phyloP scores from a whole-genome alignment of 2,329 filamentous ascomycete genomes.

The Aspergillus aculeatinus region DNA sequence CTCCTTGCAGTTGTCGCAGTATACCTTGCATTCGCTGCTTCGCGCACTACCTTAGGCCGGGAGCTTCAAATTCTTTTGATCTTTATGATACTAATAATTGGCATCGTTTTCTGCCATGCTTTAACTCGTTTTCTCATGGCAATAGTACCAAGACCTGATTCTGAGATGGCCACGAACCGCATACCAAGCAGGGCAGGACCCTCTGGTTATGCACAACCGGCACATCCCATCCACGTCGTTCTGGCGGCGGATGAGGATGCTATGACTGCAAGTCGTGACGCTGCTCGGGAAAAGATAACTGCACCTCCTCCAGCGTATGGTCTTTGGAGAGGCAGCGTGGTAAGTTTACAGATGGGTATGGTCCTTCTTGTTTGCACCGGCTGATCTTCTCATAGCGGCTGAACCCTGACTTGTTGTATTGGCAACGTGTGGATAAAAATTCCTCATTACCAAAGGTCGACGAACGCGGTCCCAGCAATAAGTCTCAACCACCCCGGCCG shows the following conservation, averaged over 20 bases:
- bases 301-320: conserved; percentile 79
- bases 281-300: conserved; percentile 54
- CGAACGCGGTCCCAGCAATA: conserved; percentile 14
- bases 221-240: conserved; percentile 72
- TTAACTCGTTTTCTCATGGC: conserved; percentile 72
- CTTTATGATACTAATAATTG: conserved; percentile 69
- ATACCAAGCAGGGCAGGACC: conserved; percentile 54
- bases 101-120: conserved; percentile 78
- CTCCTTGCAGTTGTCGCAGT: conserved; percentile 59
- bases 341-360: conserved; percentile 48
- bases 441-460: neutral
- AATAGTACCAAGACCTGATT: conserved; percentile 47
- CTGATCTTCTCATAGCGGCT: conserved; percentile 55
- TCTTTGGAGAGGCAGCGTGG: conserved; percentile 77
- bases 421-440: conserved; percentile 62
- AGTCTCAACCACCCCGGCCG: conserved; percentile 54
- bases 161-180: conserved; percentile 33
- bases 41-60: conserved; percentile 61
- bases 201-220: conserved; percentile 68
- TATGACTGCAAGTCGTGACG: conserved; percentile 44
- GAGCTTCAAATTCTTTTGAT: conserved; percentile 80
- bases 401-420: conserved; percentile 77
- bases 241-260: conserved; percentile 73
- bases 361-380: conserved; percentile 4
- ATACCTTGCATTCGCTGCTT: conserved; percentile 71